A percentile compares a stretch with the other conserved stretches of the same genome.
Evolutionary conservation across 2,329 filamentous ascomycete genomes (phyloP).

Genomic region (Aspergillus nomiae): DNA sequence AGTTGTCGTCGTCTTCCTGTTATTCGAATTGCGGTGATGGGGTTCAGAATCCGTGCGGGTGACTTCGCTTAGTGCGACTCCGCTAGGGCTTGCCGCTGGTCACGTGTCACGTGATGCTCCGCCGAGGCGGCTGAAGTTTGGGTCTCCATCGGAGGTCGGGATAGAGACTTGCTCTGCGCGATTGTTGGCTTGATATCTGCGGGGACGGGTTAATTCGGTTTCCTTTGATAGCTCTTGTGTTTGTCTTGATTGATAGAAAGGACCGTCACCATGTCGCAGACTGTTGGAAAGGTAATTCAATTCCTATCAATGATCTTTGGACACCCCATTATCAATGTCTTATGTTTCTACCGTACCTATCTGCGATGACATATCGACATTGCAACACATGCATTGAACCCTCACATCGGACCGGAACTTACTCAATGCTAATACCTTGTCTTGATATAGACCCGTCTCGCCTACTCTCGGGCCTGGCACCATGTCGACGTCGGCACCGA

Average conservation of each 20-base stretch:
- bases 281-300: constrained; percentile 44
- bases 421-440: not conserved
- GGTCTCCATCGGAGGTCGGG: not conserved
- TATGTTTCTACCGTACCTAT: not conserved
- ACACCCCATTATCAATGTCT: not conserved
- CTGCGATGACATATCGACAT: not conserved
- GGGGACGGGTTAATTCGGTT: constrained; percentile 8
- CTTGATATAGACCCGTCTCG: constrained; percentile 75
- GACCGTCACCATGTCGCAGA: constrained; percentile 44
- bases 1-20: constrained; percentile 41
- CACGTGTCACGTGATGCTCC: constrained; percentile 24
- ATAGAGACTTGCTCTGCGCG: constrained; percentile 1
- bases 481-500: constrained; percentile 72
- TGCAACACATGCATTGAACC: not conserved
- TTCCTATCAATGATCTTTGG: not conserved
- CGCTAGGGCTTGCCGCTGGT: constrained; percentile 35
- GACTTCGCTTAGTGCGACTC: constrained; percentile 44
- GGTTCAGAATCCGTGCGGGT: constrained; percentile 38
- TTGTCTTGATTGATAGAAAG: constrained; percentile 10
- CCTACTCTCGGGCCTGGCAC: constrained; percentile 97
- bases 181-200: not conserved
- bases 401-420: not conserved
- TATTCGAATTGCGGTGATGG: constrained; percentile 21
- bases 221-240: not conserved
- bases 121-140: constrained; percentile 8